Conservation (phyloP, 805 yeast genomes). For the Wickerhamiella shivajii region DNA sequence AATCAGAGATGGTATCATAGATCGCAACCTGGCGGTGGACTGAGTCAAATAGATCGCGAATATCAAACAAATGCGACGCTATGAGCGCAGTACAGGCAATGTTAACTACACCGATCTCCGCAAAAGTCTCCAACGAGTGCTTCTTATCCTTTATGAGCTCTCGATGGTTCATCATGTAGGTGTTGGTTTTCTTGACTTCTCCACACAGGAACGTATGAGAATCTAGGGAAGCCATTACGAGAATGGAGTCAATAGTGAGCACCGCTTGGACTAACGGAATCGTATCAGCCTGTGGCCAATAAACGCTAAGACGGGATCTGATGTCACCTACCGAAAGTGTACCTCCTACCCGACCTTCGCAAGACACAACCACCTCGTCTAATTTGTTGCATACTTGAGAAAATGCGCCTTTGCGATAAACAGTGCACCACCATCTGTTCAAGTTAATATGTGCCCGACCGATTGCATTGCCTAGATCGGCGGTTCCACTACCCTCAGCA, state of each 20-base stretch:
- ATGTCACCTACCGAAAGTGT: conserved; percentile 35
- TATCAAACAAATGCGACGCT: conserved; percentile 69
- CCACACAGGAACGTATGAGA: conserved; percentile 71
- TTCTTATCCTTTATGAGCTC: conserved; percentile 25
- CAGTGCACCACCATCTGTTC: conserved; percentile 51
- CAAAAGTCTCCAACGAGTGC: conserved; percentile 3
- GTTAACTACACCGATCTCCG: conserved; percentile 25
- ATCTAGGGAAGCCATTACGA: conserved; percentile 59
- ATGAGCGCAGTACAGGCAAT: conserved; percentile 70
- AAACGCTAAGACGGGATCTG: conserved; percentile 47
- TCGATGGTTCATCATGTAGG: conserved; percentile 57
- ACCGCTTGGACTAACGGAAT: conserved; percentile 57
- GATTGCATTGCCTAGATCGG: conserved; percentile 73
- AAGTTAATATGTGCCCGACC: conserved; percentile 47
- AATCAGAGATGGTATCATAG: no score
- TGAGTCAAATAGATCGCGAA: conserved; percentile 32
- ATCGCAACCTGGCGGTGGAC: conserved; percentile 12
- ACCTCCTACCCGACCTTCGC: conserved; percentile 77
- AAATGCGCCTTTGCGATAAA: conserved; percentile 29
- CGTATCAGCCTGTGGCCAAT: conserved; percentile 45
- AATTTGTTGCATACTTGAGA: conserved; percentile 56
- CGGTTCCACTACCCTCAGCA: conserved; percentile 35
- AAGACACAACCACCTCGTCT: conserved; percentile 34
- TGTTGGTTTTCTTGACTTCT: conserved; percentile 31
- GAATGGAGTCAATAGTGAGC: conserved; percentile 40